Base-by-base conservation (phyloP, 2,329 filamentous ascomycete species). In the Fusarium torreyae region DNA sequence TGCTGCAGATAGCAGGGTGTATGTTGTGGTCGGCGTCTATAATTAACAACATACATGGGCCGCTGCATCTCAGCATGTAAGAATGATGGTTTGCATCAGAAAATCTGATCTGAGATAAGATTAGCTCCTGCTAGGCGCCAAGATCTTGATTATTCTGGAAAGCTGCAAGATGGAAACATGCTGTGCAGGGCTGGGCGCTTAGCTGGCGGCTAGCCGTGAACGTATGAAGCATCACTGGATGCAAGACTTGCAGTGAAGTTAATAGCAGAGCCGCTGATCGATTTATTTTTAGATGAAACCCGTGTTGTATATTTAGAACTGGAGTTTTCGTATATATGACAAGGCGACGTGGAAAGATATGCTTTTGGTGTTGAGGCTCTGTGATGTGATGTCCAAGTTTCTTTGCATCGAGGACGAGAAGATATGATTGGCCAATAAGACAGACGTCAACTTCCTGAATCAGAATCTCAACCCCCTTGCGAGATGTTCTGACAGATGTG, bases 341-440 rank as follows among this genome's bases (percentile, higher is more conserved):
- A 53, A 53, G 52, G 40, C 39, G 15, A n/a, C 26, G 28, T 31
- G n/a, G 46, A 33, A n/a, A 28, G 34, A 46, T 24, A 42, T 49
- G 42, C 49, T 46, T 53, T 51, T 74, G 72, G 71, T 71, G 70
- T 75, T 74, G 72, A 74, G 72, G 72, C 71, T 75, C 72, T 66
- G 48, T 46, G 44, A 53, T 43, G 56, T 61, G 63, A 68, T 34
- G 57, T 73, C 52, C 26, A 34, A 26, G 43, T 13, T 46, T n/a
- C 20, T 45, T 46, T 51, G 44, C 56, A 42, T 38, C 31, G 24
- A 46, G 20, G 52, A 38, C 43, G 40, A 31, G 15, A 22, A 55
- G 13, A 31, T 34, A 33, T 71, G 57, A 74, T 73, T 75, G 72
- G 72, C 38, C 22, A n/a, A 18, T 15, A 18, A 20, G 22, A 22